These are phyloP conservation scores for Penicillium griseofulvum DNA, from an alignment of 2,329 filamentous ascomycete species.

Conservation along the genomic window DNA sequence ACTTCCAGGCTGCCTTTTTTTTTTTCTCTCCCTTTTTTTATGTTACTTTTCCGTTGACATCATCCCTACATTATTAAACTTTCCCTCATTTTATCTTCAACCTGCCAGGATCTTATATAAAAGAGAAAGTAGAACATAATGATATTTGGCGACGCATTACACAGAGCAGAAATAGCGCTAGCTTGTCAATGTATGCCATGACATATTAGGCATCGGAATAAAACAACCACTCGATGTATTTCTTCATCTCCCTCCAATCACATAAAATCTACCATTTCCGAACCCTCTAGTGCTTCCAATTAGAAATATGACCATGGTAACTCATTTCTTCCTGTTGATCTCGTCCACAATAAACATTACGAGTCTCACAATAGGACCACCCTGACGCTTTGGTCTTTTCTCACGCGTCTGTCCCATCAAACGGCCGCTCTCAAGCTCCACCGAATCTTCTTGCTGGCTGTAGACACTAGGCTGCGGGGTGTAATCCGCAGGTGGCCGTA, in stretches of 20 bases:
- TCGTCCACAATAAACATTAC: slow-evolving; percentile 1
- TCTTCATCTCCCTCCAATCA: not conserved
- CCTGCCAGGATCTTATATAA: not conserved
- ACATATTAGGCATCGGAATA: no score
- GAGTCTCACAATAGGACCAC: not conserved
- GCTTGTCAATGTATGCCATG: not conserved
- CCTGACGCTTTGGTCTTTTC: not conserved
- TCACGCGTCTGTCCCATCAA: not conserved
- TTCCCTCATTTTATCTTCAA: not conserved
- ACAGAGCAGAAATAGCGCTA: not conserved
- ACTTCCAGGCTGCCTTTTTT: not conserved
- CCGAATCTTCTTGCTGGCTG: not conserved
- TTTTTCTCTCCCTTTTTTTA: no score
- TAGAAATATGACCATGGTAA: not conserved
- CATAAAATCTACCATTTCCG: not conserved
- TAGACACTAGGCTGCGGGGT: not conserved
- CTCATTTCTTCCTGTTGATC: not conserved
- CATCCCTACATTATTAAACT: not conserved
- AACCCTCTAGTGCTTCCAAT: not conserved
- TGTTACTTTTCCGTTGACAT: no score
- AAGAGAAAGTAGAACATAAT: not conserved
- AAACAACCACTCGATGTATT: no score
- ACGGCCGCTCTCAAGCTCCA: not conserved
- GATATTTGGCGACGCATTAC: not conserved
- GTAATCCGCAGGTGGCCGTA: not conserved